Conservation (phyloP, 495 filamentous ascomycete genomes). For the Xylaria flabelliformis region DNA sequence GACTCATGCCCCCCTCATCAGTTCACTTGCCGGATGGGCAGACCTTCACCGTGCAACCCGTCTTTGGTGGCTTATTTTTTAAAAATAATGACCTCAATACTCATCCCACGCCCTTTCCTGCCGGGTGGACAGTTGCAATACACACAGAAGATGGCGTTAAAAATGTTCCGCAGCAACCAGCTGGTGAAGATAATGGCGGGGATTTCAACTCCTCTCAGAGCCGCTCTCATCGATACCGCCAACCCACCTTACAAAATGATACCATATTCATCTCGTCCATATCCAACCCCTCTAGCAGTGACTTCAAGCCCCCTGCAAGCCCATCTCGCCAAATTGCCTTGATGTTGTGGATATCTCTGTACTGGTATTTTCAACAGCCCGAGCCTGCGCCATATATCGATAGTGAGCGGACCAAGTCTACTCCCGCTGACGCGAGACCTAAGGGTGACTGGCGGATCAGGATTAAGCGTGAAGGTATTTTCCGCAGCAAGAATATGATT, state of each 20-base stretch:
- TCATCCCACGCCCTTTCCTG: constrained; percentile 73
- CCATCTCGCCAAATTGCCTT: constrained; percentile 87
- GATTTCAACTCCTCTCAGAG: constrained; percentile 36
- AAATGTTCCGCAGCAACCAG: constrained; percentile 32
- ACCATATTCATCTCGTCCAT: constrained; percentile 89
- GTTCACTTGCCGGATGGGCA: constrained; percentile 86
- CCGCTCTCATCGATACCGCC: constrained; percentile 68
- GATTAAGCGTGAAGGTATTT: constrained; percentile 83
- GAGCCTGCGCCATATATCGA: constrained; percentile 61
- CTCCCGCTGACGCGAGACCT: constrained; percentile 72
- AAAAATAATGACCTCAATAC: constrained; percentile 75
- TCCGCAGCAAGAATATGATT: constrained; percentile 81
- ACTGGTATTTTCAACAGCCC: constrained; percentile 95
- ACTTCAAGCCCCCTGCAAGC: constrained; percentile 79
- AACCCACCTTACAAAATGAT: constrained; percentile 78
- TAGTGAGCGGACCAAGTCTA: constrained; percentile 66
- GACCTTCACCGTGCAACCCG: constrained; percentile 76
- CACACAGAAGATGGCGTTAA: constrained; percentile 68
- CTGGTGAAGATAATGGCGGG: constrained; percentile 33
- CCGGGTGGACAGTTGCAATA: constrained; percentile 87
- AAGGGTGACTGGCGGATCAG: constrained; percentile 87
- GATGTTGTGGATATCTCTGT: constrained; percentile 94
- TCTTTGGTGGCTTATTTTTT: constrained; percentile 90
- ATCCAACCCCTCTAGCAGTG: constrained; percentile 76
- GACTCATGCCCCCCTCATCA: constrained; percentile 47